These are phyloP conservation scores for Penicillium sp. DNA, from an alignment of 2,329 filamentous ascomycete genomes.

Conservation along the genomic window DNA sequence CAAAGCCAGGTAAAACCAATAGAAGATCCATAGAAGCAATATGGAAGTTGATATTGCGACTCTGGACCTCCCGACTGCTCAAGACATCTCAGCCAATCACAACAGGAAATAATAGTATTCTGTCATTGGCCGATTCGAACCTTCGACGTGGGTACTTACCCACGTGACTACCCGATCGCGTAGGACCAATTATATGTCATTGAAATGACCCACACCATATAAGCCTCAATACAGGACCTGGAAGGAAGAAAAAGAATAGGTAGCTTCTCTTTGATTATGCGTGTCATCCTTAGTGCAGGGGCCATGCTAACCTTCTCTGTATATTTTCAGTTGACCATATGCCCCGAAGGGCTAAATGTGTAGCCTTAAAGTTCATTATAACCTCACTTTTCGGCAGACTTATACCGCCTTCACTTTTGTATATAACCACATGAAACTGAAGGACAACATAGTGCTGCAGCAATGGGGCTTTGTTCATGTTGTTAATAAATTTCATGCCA, in stretches of 20 bases:
- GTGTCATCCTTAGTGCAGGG: conserved; percentile 89
- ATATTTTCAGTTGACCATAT: conserved; percentile 60
- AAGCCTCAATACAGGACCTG: too few relatives aligned
- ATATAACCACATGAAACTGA: neutral
- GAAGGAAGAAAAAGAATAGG: too few relatives aligned
- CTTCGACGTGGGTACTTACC: neutral
- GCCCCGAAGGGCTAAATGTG: conserved; percentile 34
- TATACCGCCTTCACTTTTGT: neutral
- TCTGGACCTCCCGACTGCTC: conserved; percentile 5
- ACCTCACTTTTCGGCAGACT: neutral
- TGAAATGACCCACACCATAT: neutral
- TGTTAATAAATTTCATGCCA: too few relatives aligned
- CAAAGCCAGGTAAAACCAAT: conserved; percentile 71
- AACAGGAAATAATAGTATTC: neutral
- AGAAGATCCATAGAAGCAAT: conserved; percentile 57
- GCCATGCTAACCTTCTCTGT: conserved; percentile 76
- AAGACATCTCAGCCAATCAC: conserved; percentile 14
- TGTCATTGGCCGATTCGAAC: neutral
- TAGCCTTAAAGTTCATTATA: conserved; percentile 18
- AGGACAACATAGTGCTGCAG: too few relatives aligned
- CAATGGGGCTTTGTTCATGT: too few relatives aligned
- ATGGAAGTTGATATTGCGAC: conserved; percentile 1
- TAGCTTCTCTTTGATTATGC: conserved; percentile 71
- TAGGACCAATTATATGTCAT: neutral
- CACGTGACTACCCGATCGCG: neutral